phyloP scores from a whole-genome alignment of 2,329 filamentous ascomycete genomes.

The Trichoderma sp. region DNA sequence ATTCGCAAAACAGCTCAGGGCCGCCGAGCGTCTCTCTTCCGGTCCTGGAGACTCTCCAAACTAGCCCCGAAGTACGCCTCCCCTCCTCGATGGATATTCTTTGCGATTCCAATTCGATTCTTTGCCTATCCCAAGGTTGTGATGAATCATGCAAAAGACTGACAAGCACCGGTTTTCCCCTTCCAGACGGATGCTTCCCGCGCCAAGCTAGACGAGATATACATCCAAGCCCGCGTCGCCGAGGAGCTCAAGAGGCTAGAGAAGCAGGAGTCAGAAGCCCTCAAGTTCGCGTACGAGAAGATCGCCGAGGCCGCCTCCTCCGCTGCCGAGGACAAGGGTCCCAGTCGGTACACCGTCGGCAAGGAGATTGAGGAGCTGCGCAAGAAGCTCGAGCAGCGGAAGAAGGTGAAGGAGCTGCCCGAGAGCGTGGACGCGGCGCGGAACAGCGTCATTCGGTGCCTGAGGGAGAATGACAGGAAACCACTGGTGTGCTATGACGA shows the following conservation, averaged over 20 bases:
- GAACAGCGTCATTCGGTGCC: constrained; percentile 74
- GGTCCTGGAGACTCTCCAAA: constrained; percentile 79
- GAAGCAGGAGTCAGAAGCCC: constrained; percentile 67
- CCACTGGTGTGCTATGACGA: constrained; percentile 94
- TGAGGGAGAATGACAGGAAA: constrained; percentile 80
- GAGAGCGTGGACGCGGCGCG: constrained; percentile 74
- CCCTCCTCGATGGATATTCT: too few species aligned
- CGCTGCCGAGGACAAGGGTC: constrained; percentile 45
- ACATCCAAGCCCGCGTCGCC: constrained; percentile 84
- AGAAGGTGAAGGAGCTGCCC: constrained; percentile 69
- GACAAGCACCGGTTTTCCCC: background rate
- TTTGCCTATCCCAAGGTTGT: background rate
- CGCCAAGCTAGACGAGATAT: constrained; percentile 78
- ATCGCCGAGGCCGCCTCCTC: constrained; percentile 64
- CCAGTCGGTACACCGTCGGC: constrained; percentile 54
- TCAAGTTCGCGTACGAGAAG: constrained; percentile 69
- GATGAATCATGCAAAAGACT: background rate
- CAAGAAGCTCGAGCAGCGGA: constrained; percentile 62
- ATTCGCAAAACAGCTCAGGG: constrained; percentile 42
- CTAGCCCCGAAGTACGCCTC: constrained; percentile 74
- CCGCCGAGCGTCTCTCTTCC: constrained; percentile 71
- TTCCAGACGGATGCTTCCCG: constrained; percentile 83
- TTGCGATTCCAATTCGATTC: background rate
- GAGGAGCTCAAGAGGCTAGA: constrained; percentile 81
- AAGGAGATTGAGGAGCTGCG: constrained; percentile 63